Base-by-base conservation (phyloP, 2,329 filamentous ascomycete species). In the Scytalidium sp. region DNA sequence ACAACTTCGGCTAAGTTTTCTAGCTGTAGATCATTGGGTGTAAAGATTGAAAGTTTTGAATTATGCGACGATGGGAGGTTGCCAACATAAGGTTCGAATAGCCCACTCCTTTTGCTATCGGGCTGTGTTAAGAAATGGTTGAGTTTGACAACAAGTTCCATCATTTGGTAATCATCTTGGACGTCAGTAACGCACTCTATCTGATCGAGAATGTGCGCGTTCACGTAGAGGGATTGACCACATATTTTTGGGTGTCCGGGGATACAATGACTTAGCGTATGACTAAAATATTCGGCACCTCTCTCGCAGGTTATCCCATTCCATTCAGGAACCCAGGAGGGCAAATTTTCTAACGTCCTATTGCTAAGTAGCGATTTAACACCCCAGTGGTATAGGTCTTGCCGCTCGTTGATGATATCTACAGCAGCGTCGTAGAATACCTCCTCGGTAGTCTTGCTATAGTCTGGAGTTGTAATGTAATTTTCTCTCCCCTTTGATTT, bases 291-390 rank as follows among this genome's bases (percentile, higher is more conserved):
- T 48, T 43, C 40, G 32, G 43, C 5, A 6, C 23, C 23, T 20
- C 43, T 41, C n/a, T 27, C 40, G 21, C 40, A 48, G 43, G 36
- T 19, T 48, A 9, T 21, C 23, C 41, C 43, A 29, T 39, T 43
- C 46, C n/a, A 48, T 48, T 48, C 46, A 6, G 19, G 40, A 19
- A 48, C 46, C 40, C 29, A 46, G 22, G 45, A 46, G 32, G 19
- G 17, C n/a, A 39, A 32, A 27, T 40, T 15, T 27, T 19, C 15
- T 32, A 40, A 39, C 9, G 45, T 22, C 40, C 29, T 46, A 27
- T 32, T 27, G 39, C 19, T 39, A 27, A 46, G 32, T 22, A 46
- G 19, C n/a, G 45, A 39, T 19, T 46, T 46, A 32, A 19, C 22
- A 17, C 19, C 32, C 45, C 19, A 46, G 39, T 39, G 27, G 29